Base-by-base conservation (phyloP, 2,329 filamentous ascomycete species). In the Alternaria panax region DNA sequence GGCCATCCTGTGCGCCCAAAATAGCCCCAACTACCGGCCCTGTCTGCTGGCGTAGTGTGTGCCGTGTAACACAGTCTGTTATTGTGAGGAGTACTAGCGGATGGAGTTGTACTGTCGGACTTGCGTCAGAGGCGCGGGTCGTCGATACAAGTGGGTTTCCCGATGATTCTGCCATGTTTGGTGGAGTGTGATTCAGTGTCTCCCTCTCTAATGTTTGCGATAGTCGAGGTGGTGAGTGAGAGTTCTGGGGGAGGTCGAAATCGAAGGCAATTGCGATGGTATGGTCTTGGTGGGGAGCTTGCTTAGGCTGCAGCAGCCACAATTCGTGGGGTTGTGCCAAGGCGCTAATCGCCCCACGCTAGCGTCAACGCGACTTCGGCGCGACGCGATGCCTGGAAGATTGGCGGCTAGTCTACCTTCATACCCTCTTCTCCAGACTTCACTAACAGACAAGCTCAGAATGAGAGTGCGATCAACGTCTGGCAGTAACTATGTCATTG, bases 41-140 rank as follows among this genome's bases (percentile, higher is more conserved):
- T 18, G 83, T 78, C 70, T 93, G 89, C 52, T 88, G 83, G 59
- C 95, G 88, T 57, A 97, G 85, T 1, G 90, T 92, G 78, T 97
- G 93, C 60, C 95, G 88, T 59, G 94, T 96, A 77, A 98, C 93
- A 78, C 96, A 96, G 79, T 99, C 95, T 69, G 94, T 97, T 72
- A 99, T 95, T 66, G 91, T 96, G 80, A 99, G 91, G 67, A 98
- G 90, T 52, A 97, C 93, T 48, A 99, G 89, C 25, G 95, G 95
- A 74, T 99, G 95, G 18, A 99, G 87, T 69, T 93, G 88, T 56
- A 93, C 88, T 65, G 92, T 90, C 43, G 96, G 87, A 51, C 88
- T 87, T 20, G 89, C 90, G 78, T 95, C 92, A 41, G 87, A 87
- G 73, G 75, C 76, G 61, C 78, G 79, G 46, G 75, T 74, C 42